phyloP scores from a whole-genome alignment of 139 green algal species.

The Pseudopediastrum boryanum region DNA sequence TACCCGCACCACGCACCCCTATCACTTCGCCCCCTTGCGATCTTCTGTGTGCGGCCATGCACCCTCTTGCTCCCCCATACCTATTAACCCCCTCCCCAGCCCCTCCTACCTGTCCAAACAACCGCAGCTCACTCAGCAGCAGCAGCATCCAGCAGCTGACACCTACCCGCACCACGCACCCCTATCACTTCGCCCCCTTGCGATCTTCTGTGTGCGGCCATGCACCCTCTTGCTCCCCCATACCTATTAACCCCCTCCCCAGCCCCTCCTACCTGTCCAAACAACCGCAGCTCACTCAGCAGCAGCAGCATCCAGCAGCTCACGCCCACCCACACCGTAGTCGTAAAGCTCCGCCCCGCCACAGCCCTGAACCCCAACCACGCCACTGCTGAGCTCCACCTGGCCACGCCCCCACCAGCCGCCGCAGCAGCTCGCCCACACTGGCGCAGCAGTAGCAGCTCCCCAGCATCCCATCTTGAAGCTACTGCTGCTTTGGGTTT shows the following conservation, averaged over 20 bases:
- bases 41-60: too few relatives aligned
- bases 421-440: not conserved
- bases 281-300: constrained; percentile 28
- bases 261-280: constrained; percentile 15
- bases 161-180: not conserved
- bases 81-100: too few relatives aligned
- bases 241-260: too few relatives aligned
- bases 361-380: constrained; percentile 1
- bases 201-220: too few relatives aligned
- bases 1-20: too few relatives aligned
- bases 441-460: not conserved
- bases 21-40: too few relatives aligned
- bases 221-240: too few relatives aligned
- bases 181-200: too few relatives aligned
- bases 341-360: constrained; percentile 8
- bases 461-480: too few relatives aligned
- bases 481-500: too few relatives aligned
- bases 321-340: not conserved
- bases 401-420: not conserved
- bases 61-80: too few relatives aligned
- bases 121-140: constrained; percentile 30
- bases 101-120: too few relatives aligned
- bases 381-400: not conserved
- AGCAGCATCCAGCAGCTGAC: constrained; percentile 15
- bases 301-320: constrained; percentile 30